A percentile compares a stretch with the other conserved stretches of the same genome.
Conservation (phyloP, 768 basidiomycete species). For the Omphalotus guepiniiformis region DNA sequence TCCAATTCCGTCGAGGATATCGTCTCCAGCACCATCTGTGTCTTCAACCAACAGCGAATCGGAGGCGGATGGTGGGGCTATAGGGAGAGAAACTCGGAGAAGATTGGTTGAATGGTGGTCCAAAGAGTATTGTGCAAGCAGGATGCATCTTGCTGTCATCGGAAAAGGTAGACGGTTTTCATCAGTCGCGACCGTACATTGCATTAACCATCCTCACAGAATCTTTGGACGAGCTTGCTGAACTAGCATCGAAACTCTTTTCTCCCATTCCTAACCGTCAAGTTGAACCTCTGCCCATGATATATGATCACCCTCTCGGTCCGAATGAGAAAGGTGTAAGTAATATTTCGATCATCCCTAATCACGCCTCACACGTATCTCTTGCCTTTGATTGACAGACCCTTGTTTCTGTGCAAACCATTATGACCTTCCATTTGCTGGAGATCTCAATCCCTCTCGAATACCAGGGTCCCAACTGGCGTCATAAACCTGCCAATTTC, state of each 20-base stretch:
- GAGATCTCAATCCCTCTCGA: slow-evolving; percentile 80
- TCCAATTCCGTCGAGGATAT: slow-evolving; percentile 48
- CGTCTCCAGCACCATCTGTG: slow-evolving; percentile 59
- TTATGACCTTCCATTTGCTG: slow-evolving; percentile 81
- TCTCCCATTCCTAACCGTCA: slow-evolving; percentile 67
- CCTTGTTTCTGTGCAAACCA: slow-evolving; percentile 80
- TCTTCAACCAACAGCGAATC: slow-evolving; percentile 48
- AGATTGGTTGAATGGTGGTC: slow-evolving; percentile 84
- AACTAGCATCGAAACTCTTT: slow-evolving; percentile 60
- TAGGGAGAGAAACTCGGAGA: slow-evolving; percentile 77
- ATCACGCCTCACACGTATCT: too few species aligned
- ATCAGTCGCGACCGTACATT: too few species aligned
- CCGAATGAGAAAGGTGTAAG: slow-evolving; percentile 66
- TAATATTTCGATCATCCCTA: slow-evolving; percentile 15
- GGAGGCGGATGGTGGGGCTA: slow-evolving; percentile 71
- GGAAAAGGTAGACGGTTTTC: slow-evolving; percentile 74
- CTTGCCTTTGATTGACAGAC: slow-evolving; percentile 42
- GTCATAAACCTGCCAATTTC: slow-evolving; percentile 72
- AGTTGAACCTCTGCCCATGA: slow-evolving; percentile 54
- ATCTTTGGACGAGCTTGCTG: slow-evolving; percentile 66
- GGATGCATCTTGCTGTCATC: slow-evolving; percentile 77
- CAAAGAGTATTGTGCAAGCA: slow-evolving; percentile 74
- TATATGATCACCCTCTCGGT: slow-evolving; percentile 75
- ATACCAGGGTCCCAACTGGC: slow-evolving; percentile 70
- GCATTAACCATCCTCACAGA: slow-evolving; percentile 52